phyloP scores from a whole-genome alignment of 1,284 basidiomycete genomes.

The Termitomyces sp. region DNA sequence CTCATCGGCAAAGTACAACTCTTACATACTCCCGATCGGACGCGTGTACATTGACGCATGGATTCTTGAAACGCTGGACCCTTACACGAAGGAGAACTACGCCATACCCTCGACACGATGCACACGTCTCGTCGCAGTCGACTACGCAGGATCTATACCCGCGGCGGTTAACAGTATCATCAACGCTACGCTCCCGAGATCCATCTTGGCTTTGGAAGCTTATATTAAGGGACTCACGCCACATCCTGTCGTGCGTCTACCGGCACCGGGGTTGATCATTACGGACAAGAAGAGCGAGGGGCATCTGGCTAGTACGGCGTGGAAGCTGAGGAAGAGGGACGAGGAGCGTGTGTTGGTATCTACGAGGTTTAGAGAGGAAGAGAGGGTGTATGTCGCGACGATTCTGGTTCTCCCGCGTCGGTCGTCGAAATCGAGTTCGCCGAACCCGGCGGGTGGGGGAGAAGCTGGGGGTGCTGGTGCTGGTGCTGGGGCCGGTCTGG shows the following conservation, averaged over 20 bases:
- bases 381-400: slow-evolving; percentile 44
- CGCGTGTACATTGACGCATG: slow-evolving; percentile 90
- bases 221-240: slow-evolving; percentile 62
- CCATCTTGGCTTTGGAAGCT: slow-evolving; percentile 67
- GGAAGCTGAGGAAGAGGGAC: slow-evolving; percentile 59
- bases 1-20: slow-evolving; percentile 71
- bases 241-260: slow-evolving; percentile 63
- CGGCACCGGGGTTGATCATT: slow-evolving; percentile 54
- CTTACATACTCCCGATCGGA: slow-evolving; percentile 71
- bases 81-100: slow-evolving; percentile 93
- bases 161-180: slow-evolving; percentile 85
- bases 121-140: slow-evolving; percentile 83
- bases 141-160: slow-evolving; percentile 86
- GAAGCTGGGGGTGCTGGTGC: background rate
- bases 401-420: slow-evolving; percentile 33
- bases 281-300: slow-evolving; percentile 47
- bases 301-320: slow-evolving; percentile 31
- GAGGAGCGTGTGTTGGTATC: slow-evolving; percentile 48
- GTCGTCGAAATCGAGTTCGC: slow-evolving; percentile 9
- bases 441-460: background rate
- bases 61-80: slow-evolving; percentile 96
- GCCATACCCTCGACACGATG: slow-evolving; percentile 92
- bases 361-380: slow-evolving; percentile 45
- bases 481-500: no score
- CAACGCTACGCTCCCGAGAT: slow-evolving; percentile 70